phyloP scores from a whole-genome alignment of 345 rosid species.

The Jatropha curcas region DNA sequence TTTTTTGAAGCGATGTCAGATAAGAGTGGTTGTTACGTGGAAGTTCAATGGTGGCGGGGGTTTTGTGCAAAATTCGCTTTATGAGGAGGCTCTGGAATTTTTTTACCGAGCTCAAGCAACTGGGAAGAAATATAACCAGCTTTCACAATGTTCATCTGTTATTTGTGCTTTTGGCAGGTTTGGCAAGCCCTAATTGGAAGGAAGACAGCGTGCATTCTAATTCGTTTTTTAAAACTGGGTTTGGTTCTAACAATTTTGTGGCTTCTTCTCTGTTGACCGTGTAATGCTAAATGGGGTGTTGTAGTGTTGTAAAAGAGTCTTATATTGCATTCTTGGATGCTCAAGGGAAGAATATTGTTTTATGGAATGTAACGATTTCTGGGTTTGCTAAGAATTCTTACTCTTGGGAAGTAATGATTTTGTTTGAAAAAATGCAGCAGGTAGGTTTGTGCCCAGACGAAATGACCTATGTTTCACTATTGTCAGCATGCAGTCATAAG shows the following conservation, averaged over 20 bases:
- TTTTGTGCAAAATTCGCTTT: slow-evolving; percentile 66
- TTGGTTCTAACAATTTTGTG: slow-evolving; percentile 49
- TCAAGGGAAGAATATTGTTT: slow-evolving; percentile 53
- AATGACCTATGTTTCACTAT: slow-evolving; percentile 59
- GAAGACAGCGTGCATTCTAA: slow-evolving; percentile 69
- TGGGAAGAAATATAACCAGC: slow-evolving; percentile 51
- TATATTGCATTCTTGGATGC: slow-evolving; percentile 46
- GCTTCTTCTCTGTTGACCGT: slow-evolving; percentile 71
- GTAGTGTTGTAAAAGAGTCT: slow-evolving; percentile 62
- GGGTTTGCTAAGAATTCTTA: slow-evolving; percentile 69
- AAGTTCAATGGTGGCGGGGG: slow-evolving; percentile 81
- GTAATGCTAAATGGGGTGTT: too few relatives aligned
- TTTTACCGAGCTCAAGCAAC: slow-evolving; percentile 43
- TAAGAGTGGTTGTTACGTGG: slow-evolving; percentile 69
- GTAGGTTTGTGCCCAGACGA: slow-evolving; percentile 58
- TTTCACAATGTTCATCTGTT: slow-evolving; percentile 65
- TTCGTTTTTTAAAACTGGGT: slow-evolving; percentile 63
- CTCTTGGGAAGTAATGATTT: slow-evolving; percentile 60
- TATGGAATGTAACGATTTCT: slow-evolving; percentile 79
- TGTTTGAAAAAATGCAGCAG: slow-evolving; percentile 90
- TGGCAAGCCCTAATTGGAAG: slow-evolving; percentile 68
- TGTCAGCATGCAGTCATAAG: slow-evolving; percentile 76
- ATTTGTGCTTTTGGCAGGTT: slow-evolving; percentile 71
- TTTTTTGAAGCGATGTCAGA: slow-evolving; percentile 64
- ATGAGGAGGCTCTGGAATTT: slow-evolving; percentile 64